phyloP scores from a whole-genome alignment of 306 rosid species.

The Mimosa pudica region DNA sequence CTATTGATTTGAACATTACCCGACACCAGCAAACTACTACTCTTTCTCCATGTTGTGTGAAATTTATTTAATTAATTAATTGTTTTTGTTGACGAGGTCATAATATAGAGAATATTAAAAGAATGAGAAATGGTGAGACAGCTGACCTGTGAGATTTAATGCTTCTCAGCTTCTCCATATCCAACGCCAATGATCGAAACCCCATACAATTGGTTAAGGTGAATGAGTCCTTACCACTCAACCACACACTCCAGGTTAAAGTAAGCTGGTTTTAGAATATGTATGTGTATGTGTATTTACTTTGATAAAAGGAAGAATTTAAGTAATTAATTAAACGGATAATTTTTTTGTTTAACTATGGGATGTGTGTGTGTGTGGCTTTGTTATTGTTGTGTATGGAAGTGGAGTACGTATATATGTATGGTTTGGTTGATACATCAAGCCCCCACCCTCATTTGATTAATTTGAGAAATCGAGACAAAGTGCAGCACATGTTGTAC shows the following conservation, averaged over 20 bases:
- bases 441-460: constrained; percentile 35
- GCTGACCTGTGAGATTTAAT: too few relatives aligned
- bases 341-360: constrained; percentile 1
- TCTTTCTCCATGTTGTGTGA: constrained; percentile 7
- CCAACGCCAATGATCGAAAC: too few relatives aligned
- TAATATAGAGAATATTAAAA: not conserved
- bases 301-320: constrained; percentile 9
- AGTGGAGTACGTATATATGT: constrained; percentile 14
- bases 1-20: constrained; percentile 4
- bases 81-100: constrained; percentile 10
- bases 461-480: constrained; percentile 27
- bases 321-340: not conserved
- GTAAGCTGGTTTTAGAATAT: not conserved
- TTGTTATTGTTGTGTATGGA: too few relatives aligned
- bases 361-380: too few relatives aligned
- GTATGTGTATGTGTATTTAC: not conserved
- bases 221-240: too few relatives aligned
- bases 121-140: not conserved
- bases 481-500: constrained; percentile 36
- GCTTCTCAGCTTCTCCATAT: too few relatives aligned
- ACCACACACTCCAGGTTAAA: too few relatives aligned
- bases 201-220: too few relatives aligned
- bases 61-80: constrained; percentile 1
- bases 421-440: constrained; percentile 30
- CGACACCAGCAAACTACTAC: constrained; percentile 13